Base-by-base conservation (phyloP, 2,329 filamentous ascomycete genomes). In the Aspergillus niger region DNA sequence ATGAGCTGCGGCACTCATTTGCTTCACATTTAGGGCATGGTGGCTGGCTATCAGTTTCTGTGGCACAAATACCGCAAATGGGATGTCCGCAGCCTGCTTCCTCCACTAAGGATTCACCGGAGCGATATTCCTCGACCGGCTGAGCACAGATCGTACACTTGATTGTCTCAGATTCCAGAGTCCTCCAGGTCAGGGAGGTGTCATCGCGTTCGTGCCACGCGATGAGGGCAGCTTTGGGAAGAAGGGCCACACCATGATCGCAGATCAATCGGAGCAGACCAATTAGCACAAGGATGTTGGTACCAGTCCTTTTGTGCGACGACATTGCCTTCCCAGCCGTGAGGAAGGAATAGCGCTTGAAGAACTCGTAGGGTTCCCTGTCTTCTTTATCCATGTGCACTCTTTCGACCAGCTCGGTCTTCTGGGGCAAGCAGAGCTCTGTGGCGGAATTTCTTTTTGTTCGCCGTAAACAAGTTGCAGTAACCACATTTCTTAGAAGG, bases 231-330 rank as follows among this genome's bases (percentile, higher is more conserved):
- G 41, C 8, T 49, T 44, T 17, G 3, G 59, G 48, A 15, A 61
- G 39, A 2, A 61, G 47, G 3, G 20, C 8, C 24, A 53, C 59
- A 11, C 59, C 59, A 32, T 61, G 54, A 28, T 57, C 48, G 26
- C 59, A 61, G 8, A 61, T 61, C 4, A 57, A 28, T 8, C 54
- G 59, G 30, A 61, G 36, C 6, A 17, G 22, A 13, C 20, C 43
- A 32, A 59, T 59, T 10, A 59, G 7, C 2, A 44, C 36, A 22
- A 59, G 17, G 5, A 36, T 59, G 24, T 55, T 55, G 5, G 39
- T 26, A 4, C 41, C 38, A 13, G 28, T 8, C 28, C 30, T 3
- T 17, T 20, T 48, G 3, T 49, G n/a, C 20, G 10, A 10, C 22
- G 11, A 11, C 8, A n/a, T 6, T 17, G 36, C 10, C 11, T 20